phyloP scores from a whole-genome alignment of 257 asterid genomes.

The Primulina huaijiensis region DNA sequence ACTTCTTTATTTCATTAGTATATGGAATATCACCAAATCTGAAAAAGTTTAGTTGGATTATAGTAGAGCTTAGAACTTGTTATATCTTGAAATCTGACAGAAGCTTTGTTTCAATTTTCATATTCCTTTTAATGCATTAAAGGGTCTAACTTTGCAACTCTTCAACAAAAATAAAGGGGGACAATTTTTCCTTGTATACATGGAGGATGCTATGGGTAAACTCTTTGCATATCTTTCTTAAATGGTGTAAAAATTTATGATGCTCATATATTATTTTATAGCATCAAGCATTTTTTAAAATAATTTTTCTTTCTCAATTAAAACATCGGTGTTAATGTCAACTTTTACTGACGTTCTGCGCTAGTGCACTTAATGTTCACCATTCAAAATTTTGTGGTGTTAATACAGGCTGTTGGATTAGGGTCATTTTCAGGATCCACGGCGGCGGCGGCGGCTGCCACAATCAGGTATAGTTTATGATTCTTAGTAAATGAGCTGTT shows the following conservation, averaged over 20 bases:
- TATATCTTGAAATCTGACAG: constrained; percentile 1
- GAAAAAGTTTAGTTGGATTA: constrained; percentile 2
- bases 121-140: constrained; percentile 3
- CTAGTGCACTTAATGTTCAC: constrained; percentile 20
- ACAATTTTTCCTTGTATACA: constrained; percentile 8
- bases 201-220: constrained; percentile 1
- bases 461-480: constrained; percentile 63
- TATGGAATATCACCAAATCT: neutral
- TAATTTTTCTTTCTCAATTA: too few species aligned
- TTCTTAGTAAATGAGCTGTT: constrained; percentile 17
- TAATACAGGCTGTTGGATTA: constrained; percentile 85
- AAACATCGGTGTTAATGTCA: neutral
- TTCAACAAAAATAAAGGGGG: neutral
- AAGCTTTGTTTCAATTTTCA: neutral
- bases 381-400: constrained; percentile 28
- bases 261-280: too few species aligned
- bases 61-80: constrained; percentile 3
- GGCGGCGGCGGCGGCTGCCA: constrained; percentile 95
- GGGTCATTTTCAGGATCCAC: constrained; percentile 91
- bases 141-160: neutral
- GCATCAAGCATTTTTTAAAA: neutral
- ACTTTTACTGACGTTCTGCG: neutral
- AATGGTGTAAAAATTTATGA: neutral
- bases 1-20: neutral
- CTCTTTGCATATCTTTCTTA: neutral